Conservation (phyloP, 163 green algal species). For the Coccomyxa subellipsoidea region DNA sequence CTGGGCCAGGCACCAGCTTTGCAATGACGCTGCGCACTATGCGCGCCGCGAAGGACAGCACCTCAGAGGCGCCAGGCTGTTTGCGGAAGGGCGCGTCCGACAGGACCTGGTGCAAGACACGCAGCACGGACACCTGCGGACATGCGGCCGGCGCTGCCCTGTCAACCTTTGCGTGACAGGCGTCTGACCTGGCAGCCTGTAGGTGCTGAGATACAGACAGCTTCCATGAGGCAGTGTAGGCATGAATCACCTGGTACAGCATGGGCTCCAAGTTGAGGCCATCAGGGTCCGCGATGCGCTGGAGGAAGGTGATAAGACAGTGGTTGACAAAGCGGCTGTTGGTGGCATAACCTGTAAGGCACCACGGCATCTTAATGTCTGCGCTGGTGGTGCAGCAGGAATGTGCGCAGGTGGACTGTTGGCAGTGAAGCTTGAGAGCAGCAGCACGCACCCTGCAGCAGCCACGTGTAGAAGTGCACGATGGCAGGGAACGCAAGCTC, state of each 20-base stretch:
- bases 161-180: no score
- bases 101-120: conserved; percentile 70
- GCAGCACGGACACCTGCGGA: conserved; percentile 75
- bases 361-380: no score
- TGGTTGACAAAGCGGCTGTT: conserved; percentile 61
- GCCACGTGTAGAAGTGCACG: conserved; percentile 73
- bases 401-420: no score
- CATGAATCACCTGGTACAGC: conserved; percentile 81
- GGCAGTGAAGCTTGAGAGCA: not conserved
- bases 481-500: conserved; percentile 66
- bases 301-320: conserved; percentile 58
- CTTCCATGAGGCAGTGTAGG: no score
- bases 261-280: conserved; percentile 71
- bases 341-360: conserved; percentile 45
- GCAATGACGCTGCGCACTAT: conserved; percentile 56
- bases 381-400: no score
- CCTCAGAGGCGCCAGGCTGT: conserved; percentile 11
- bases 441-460: conserved; percentile 46
- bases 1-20: conserved; percentile 28
- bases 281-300: conserved; percentile 50
- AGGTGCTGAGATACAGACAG: no score
- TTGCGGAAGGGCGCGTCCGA: conserved; percentile 46
- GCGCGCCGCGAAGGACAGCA: conserved; percentile 50
- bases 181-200: no score
- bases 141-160: no score